These are phyloP conservation scores for Saccharomycopsis hybrid DNA, from an alignment of 1,139 yeast species.

Conservation along the genomic window DNA sequence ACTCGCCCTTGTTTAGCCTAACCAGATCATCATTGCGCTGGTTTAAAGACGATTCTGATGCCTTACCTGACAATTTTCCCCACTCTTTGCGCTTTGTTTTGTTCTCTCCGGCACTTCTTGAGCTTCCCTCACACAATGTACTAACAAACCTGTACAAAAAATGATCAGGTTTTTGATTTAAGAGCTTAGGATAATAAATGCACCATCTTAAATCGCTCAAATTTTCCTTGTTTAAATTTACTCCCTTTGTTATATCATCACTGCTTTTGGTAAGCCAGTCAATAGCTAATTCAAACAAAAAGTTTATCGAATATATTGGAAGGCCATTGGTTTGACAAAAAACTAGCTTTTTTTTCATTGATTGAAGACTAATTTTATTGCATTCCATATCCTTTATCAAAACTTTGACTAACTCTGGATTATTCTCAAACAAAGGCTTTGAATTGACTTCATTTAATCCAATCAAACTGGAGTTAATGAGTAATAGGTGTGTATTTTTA, in stretches of 20 bases:
- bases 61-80: slow-evolving; percentile 20
- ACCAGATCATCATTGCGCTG: background rate
- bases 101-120: background rate
- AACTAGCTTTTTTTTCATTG: slow-evolving; percentile 18
- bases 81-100: slow-evolving; percentile 2
- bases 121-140: too few species aligned
- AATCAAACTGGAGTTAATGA: slow-evolving; percentile 17
- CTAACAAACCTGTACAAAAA: background rate
- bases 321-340: slow-evolving; percentile 18
- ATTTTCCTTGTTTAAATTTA: background rate
- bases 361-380: slow-evolving; percentile 14
- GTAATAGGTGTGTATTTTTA: slow-evolving; percentile 17
- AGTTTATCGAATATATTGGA: slow-evolving; percentile 17
- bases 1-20: background rate
- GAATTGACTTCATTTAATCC: slow-evolving; percentile 15
- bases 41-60: slow-evolving; percentile 17
- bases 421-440: slow-evolving; percentile 10
- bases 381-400: slow-evolving; percentile 16
- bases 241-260: too few species aligned
- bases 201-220: slow-evolving; percentile 19
- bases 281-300: slow-evolving; percentile 18
- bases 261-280: too few species aligned
- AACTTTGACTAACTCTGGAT: background rate
- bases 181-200: slow-evolving; percentile 15
- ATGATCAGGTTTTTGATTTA: background rate